phyloP scores from a whole-genome alignment of 495 filamentous ascomycete species.

The Tuber brumale region DNA sequence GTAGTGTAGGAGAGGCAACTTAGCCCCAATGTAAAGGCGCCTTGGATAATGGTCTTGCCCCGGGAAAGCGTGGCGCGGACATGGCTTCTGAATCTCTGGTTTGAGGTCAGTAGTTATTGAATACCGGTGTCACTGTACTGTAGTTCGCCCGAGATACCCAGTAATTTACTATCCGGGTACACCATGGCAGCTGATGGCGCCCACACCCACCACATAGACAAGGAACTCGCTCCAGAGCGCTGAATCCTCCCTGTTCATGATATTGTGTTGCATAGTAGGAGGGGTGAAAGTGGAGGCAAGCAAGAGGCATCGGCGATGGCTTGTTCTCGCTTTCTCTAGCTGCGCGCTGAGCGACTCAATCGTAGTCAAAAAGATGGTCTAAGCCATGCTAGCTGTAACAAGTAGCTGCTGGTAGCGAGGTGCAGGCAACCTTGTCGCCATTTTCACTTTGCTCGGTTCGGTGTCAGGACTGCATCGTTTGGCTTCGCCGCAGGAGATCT shows the following conservation, averaged over 20 bases:
- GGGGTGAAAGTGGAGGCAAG: not conserved
- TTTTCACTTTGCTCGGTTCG: not conserved
- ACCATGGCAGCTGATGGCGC: not conserved
- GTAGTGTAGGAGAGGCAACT: not conserved
- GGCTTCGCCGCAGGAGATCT: not conserved
- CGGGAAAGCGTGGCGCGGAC: not conserved
- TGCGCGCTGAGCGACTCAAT: not conserved
- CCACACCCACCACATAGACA: not conserved
- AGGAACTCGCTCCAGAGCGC: not conserved
- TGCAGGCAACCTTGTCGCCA: not conserved
- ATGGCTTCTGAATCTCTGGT: not conserved
- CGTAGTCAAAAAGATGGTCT: not conserved
- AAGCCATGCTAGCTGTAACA: not conserved
- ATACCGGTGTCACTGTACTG: too few species aligned
- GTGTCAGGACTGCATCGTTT: not conserved
- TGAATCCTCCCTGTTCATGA: not conserved
- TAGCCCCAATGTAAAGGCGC: not conserved
- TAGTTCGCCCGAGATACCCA: not conserved
- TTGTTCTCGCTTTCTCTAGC: not conserved
- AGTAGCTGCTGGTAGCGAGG: not conserved
- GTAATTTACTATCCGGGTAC: not conserved
- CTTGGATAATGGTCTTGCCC: not conserved
- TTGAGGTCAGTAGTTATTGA: too few species aligned
- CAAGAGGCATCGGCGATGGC: not conserved
- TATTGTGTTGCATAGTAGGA: not conserved